Percentiles rank a stretch among this genome's conserved stretches.
Evolutionary conservation across 495 filamentous ascomycete species (phyloP).

Genomic region (Talaromyces nanjingensis): DNA sequence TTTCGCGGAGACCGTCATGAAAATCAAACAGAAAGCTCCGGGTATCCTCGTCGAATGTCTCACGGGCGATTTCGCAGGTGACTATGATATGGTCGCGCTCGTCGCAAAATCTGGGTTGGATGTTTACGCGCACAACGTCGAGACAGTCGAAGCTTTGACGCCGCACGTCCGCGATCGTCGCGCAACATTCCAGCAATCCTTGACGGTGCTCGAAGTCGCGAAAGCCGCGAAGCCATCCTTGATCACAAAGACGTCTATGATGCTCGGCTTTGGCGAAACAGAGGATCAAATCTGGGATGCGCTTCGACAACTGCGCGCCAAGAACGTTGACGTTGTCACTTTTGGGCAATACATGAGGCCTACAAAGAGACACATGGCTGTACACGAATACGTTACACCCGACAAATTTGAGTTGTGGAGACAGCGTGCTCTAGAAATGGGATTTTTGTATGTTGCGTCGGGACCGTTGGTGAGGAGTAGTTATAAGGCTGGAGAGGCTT

Average conservation of each 20-base stretch:
- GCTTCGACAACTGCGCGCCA: constrained; percentile 68
- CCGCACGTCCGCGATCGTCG: constrained; percentile 84
- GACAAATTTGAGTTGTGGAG: constrained; percentile 87
- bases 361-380: constrained; percentile 94
- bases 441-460: constrained; percentile 92
- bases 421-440: constrained; percentile 83
- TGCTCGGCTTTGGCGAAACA: constrained; percentile 91
- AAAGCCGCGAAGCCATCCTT: constrained; percentile 68
- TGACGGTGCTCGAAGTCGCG: constrained; percentile 72
- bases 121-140: constrained; percentile 95
- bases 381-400: constrained; percentile 88
- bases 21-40: constrained; percentile 86
- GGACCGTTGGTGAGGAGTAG: constrained; percentile 87
- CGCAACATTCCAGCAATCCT: constrained; percentile 80
- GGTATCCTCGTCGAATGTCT: constrained; percentile 88
- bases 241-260: constrained; percentile 95
- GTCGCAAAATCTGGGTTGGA: constrained; percentile 86
- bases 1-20: constrained; percentile 89
- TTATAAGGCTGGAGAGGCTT: constrained; percentile 96
- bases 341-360: constrained; percentile 99
- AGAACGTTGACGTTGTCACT: constrained; percentile 87
- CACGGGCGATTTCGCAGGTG: constrained; percentile 82
- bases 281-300: constrained; percentile 83
- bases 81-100: constrained; percentile 71
- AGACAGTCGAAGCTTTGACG: constrained; percentile 88